phyloP scores from a whole-genome alignment of 441 rosid genomes.

The Macaranga tanarius region DNA sequence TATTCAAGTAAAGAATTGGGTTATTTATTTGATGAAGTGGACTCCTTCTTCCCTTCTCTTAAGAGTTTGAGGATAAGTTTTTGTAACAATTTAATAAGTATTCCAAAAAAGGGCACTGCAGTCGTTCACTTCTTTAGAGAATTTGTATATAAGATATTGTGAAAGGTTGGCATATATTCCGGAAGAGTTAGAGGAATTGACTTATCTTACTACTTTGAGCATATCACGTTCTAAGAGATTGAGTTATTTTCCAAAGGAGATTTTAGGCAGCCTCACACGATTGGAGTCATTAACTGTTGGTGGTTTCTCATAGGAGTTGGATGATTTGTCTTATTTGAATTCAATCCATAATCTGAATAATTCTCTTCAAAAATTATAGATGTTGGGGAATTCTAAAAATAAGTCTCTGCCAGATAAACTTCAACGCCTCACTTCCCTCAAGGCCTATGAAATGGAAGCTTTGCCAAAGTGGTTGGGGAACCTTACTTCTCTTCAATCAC shows the following conservation, averaged over 20 bases:
- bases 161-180: conserved; percentile 9
- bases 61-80: neutral
- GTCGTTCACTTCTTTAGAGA: conserved; percentile 19
- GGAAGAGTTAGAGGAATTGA: neutral
- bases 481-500: conserved; percentile 23
- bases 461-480: conserved; percentile 33
- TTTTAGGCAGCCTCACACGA: conserved; percentile 3
- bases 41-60: conserved; percentile 18
- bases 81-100: neutral
- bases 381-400: conserved; percentile 9
- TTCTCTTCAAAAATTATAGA: conserved; percentile 6
- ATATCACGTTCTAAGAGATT: conserved; percentile 2
- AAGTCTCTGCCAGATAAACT: conserved; percentile 22
- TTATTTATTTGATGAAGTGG: conserved; percentile 13
- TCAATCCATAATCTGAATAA: conserved; percentile 20
- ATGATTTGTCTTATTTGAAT: conserved; percentile 24
- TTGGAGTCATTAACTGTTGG: conserved; percentile 24
- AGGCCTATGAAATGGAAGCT: conserved; percentile 9
- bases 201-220: conserved; percentile 15
- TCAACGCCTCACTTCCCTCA: conserved; percentile 26
- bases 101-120: conserved; percentile 14
- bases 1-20: conserved; percentile 6
- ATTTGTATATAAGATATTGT: conserved; percentile 7
- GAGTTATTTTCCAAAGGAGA: neutral
- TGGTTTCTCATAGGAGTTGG: conserved; percentile 23